Evolutionary conservation across 257 asterid genomes (phyloP), one percentile per base, ranked within the genome.

Genomic region (Capsicum rhomboideum): DNA sequence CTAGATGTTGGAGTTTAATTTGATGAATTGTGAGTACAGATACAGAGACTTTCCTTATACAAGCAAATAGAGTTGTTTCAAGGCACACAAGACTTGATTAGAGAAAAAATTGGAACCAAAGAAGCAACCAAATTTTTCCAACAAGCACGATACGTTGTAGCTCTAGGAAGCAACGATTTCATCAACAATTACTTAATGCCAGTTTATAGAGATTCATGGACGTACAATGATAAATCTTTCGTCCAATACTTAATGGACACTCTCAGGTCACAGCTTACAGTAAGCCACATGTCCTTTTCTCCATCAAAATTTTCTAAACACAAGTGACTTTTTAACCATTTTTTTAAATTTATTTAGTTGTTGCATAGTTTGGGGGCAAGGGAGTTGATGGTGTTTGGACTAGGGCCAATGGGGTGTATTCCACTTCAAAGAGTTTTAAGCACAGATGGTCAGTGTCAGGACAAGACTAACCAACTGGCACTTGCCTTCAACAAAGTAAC

Each of bases 371-470:
- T 96, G 56, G 99, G 98, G 17, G 99, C 93, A 40, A 84, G 96
- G 78, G 56, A 93, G 54, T 40, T 94, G 55, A 88, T 96, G 94
- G 96, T 94, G 80, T 96, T 96, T 84, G 99, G 99, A 28, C 61
- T 96, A 31, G 99, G 99, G 26, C 97, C 99, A 34, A 94, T 96
- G 97, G 99, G 99, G 0, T 95, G 99, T 88, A 95, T 95, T 69
- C 99, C 99, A 10, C 96, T 96, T 18, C 99, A 96, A 87, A 89
- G 99, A 66, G 95, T 94, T 37, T 42, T 96, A 71, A 92, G 96
- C 77, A 18, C 89, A 16, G 88, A 94, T 0, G 93, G 96, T 23
- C 91, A 21, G 1, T 96, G 99, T 79, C 99, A 96, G 11, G 97
- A 92, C 8, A 91, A 83, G 86, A 94, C 99, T 0, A 96, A 94